These are phyloP conservation scores for Apium graveolens DNA, from an alignment of 129 eudicot species.

Conservation along the genomic window DNA sequence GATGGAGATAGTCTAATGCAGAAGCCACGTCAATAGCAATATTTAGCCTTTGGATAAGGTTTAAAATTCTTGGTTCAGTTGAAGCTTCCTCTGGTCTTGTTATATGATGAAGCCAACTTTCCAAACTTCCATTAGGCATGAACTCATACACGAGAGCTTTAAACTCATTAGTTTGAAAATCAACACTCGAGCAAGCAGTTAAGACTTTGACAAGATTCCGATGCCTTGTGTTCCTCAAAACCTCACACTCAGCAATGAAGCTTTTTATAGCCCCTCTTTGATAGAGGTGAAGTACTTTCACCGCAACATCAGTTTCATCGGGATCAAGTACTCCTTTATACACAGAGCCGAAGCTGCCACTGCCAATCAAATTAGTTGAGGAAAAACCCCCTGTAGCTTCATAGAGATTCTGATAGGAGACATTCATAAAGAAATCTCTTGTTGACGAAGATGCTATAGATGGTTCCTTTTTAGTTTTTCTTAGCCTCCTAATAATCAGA, in stretches of 20 bases:
- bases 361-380: conserved; percentile 16
- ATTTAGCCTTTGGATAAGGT: conserved; percentile 13
- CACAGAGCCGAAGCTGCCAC: conserved; percentile 19
- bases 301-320: conserved; percentile 13
- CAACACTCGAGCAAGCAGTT: conserved; percentile 18
- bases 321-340: conserved; percentile 20
- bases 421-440: conserved; percentile 3
- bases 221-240: conserved; percentile 16
- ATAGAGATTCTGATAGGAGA: conserved; percentile 14
- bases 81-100: neutral
- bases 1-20: conserved; percentile 38
- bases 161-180: conserved; percentile 14
- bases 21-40: conserved; percentile 30
- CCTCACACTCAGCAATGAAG: conserved; percentile 23
- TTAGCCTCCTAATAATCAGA: conserved; percentile 8
- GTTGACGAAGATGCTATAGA: conserved; percentile 10
- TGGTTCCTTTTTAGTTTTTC: conserved; percentile 12
- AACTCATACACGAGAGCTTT: conserved; percentile 19
- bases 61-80: conserved; percentile 9
- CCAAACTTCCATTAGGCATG: conserved; percentile 21
- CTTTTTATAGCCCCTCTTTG: conserved; percentile 15
- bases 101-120: conserved; percentile 13
- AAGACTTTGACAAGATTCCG: conserved; percentile 20
- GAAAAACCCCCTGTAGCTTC: conserved; percentile 25
- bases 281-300: conserved; percentile 23